Base-by-base conservation (phyloP, 345 rosid genomes). In the Eucalyptus paniculata region DNA sequence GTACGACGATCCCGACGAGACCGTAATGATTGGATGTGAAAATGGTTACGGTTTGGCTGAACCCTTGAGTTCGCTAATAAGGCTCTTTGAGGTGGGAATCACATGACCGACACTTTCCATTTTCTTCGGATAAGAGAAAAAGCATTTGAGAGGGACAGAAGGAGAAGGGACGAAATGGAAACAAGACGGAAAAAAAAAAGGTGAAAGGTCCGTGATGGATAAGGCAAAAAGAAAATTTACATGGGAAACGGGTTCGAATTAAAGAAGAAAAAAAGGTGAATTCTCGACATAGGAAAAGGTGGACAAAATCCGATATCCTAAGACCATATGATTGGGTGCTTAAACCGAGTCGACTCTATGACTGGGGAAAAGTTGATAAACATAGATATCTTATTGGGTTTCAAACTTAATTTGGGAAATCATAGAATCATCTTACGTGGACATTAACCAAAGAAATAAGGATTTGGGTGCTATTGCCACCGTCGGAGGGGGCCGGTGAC, bases 401-500 rank as follows among this genome's bases (percentile, higher is more conserved):
- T 37, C 1, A 37, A 2, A 19, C 13, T 72, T 2, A 15, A 21
- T 77, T 77, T 77, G 5, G 15, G 15, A 15, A 77, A 37, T 77
- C 45, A 3, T 2, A 11, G 3, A 37, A 28, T 40, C 47, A 40
- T 37, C 1, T 24, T 3, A 11, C 9, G 0, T 9, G 21, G 28
- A 6, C 8, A 72, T 72, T 37, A 72, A 23, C 26, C 30, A 56
- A 1, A 50, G 3, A 50, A 50, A 1, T 6, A 8, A 5, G 26
- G 26, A 53, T 53, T 53, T 53, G 58, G 58, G 26, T 53, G 58
- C 0, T 1, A 4, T 0, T 19, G 26, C 11, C 26, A 53, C 2
- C 0, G 1, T 53, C 2, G 58, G 0, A 53, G 24, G 26, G 58
- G 11, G 58, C 0, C 1, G 0, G 2, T 1, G 2, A 53, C 58